Evolutionary conservation across 2,329 filamentous ascomycete genomes (phyloP).

Genomic region (Eutypella sp.): DNA sequence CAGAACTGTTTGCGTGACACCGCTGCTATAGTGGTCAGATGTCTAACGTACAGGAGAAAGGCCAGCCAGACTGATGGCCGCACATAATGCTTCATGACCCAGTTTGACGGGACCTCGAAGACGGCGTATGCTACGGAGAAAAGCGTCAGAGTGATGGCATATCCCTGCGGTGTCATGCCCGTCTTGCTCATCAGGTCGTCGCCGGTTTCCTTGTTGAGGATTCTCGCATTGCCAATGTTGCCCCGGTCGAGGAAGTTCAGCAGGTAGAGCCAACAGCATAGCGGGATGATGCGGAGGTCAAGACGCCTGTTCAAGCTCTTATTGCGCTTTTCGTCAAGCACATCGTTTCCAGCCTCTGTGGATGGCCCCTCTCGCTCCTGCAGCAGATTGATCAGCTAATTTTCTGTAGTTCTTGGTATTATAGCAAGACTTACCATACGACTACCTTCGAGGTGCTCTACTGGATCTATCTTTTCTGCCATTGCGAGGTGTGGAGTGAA

Average conservation of each 20-base stretch:
- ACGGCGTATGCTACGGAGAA: constrained; percentile 65
- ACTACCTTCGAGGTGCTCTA: constrained; percentile 8
- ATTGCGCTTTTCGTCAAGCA: constrained; percentile 14
- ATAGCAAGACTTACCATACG: constrained; percentile 1
- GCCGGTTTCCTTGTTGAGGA: constrained; percentile 29
- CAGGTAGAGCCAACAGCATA: constrained; percentile 53
- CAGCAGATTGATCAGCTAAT: not conserved
- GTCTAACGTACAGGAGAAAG: constrained; percentile 46
- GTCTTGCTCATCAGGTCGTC: constrained; percentile 35
- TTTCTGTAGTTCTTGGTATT: not conserved
- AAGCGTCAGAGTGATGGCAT: constrained; percentile 48
- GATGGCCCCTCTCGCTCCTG: constrained; percentile 4
- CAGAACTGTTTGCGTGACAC: not conserved
- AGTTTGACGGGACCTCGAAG: constrained; percentile 58
- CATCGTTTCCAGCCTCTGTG: constrained; percentile 2
- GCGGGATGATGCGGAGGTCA: constrained; percentile 29
- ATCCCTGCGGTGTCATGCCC: constrained; percentile 45
- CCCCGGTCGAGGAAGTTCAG: constrained; percentile 52
- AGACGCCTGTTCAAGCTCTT: constrained; percentile 20
- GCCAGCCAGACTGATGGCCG: constrained; percentile 60
- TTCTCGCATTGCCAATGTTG: constrained; percentile 47
- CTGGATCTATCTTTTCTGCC: constrained; percentile 10
- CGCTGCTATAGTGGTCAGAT: not conserved
- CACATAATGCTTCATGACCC: constrained; percentile 54
- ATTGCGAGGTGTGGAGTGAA: not conserved